These are phyloP conservation scores for Iris pallida DNA, from an alignment of 116 monocot species.

Conservation along the genomic window DNA sequence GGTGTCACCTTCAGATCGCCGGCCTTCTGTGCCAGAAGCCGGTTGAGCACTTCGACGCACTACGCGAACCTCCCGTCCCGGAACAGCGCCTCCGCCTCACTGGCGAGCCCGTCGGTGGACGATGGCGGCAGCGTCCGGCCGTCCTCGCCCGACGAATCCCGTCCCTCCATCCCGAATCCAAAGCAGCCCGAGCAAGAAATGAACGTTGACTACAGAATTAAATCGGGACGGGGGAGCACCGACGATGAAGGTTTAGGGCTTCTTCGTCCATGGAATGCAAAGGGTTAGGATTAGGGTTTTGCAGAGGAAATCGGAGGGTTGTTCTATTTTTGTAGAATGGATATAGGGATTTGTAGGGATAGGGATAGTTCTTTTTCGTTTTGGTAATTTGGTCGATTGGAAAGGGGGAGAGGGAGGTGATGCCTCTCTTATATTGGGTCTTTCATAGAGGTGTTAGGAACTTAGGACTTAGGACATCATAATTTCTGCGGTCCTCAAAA, in stretches of 20 bases:
- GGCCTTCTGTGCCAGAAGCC: constrained; percentile 34
- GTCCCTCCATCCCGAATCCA: constrained; percentile 24
- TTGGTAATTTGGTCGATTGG: too few relatives aligned
- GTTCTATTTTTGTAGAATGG: too few relatives aligned
- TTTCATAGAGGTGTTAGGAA: too few relatives aligned
- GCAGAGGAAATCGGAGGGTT: too few relatives aligned
- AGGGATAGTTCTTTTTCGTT: too few relatives aligned
- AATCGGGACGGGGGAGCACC: not conserved
- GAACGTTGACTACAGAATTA: not conserved
- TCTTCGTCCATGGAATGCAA: not conserved
- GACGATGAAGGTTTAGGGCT: not conserved
- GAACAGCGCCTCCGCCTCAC: constrained; percentile 41
- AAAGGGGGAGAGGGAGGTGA: too few relatives aligned
- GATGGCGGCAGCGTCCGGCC: constrained; percentile 8
- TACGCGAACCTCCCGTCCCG: constrained; percentile 36
- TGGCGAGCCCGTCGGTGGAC: constrained; percentile 31
- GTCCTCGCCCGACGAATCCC: constrained; percentile 30
- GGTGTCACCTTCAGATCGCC: constrained; percentile 39
- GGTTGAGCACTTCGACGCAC: constrained; percentile 43
- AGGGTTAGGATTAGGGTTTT: not conserved
- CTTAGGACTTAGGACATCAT: too few relatives aligned
- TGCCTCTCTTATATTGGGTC: too few relatives aligned
- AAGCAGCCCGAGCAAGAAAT: not conserved
- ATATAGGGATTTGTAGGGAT: too few relatives aligned
- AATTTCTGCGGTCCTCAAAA: too few relatives aligned